Evolutionary conservation across 306 rosid species (phyloP).

Genomic region (Cicer chorassanicum): DNA sequence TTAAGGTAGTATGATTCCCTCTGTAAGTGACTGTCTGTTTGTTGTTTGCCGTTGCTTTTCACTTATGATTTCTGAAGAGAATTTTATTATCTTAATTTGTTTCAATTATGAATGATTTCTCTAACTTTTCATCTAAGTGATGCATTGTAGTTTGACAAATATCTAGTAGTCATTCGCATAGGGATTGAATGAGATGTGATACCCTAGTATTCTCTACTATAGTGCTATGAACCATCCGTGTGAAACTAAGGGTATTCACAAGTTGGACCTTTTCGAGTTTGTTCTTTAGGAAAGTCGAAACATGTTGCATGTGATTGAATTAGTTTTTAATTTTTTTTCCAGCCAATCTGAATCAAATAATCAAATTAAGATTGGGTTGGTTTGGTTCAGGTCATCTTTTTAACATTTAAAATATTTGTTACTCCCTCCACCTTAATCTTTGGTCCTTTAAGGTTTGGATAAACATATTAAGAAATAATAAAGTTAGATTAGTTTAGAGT

Average conservation of each 20-base stretch:
- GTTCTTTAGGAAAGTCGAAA: not conserved
- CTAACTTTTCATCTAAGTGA: not conserved
- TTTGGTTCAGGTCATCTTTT: not conserved
- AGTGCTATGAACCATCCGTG: not conserved
- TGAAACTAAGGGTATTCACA: not conserved
- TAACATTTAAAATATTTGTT: too few relatives aligned
- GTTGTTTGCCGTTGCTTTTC: slow-evolving; percentile 9
- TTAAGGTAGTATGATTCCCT: slow-evolving; percentile 64
- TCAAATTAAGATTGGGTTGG: not conserved
- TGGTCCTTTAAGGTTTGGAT: too few relatives aligned
- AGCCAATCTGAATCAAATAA: not conserved
- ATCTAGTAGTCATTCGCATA: slow-evolving; percentile 16
- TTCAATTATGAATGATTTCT: slow-evolving; percentile 14
- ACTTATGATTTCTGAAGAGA: slow-evolving; percentile 1
- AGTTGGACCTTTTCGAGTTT: not conserved
- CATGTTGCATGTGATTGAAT: not conserved
- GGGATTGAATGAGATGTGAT: slow-evolving; percentile 24
- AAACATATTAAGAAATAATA: too few relatives aligned
- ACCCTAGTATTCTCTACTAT: not conserved
- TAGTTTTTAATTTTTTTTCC: not conserved
- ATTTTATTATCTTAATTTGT: slow-evolving; percentile 13
- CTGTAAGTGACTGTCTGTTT: slow-evolving; percentile 3
- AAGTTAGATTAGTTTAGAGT: too few relatives aligned
- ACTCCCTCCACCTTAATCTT: too few relatives aligned
- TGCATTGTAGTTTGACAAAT: not conserved